Evolutionary conservation across 352 stramenopile genomes (phyloP).

Genomic region (Phytophthora sansomeana): DNA sequence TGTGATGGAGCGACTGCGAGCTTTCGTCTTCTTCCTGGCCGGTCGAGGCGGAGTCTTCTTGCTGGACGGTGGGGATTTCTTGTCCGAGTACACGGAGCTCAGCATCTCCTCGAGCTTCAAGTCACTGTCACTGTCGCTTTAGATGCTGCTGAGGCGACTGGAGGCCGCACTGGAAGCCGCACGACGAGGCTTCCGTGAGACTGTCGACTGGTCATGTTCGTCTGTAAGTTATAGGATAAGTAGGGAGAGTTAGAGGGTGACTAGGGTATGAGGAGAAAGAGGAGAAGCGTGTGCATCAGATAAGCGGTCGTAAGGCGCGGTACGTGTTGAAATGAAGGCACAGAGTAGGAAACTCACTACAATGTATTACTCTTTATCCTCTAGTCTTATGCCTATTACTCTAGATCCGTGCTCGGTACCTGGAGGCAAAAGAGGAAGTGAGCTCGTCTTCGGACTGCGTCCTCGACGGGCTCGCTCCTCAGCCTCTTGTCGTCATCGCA

Average conservation of each 20-base stretch:
- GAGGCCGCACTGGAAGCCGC: slow-evolving; percentile 4
- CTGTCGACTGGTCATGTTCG: slow-evolving; percentile 20
- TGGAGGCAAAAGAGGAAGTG: no score
- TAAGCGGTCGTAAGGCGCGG: neutral
- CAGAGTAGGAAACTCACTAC: no score
- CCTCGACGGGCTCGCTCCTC: no score
- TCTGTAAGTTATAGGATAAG: slow-evolving; percentile 20
- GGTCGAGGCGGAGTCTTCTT: slow-evolving; percentile 16
- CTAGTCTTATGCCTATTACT: no score
- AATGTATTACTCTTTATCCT: no score
- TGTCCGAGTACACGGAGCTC: slow-evolving; percentile 15
- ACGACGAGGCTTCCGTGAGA: slow-evolving; percentile 12
- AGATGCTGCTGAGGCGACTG: slow-evolving; percentile 23
- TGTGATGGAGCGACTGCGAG: slow-evolving; percentile 28
- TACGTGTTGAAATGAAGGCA: no score
- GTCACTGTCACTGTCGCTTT: slow-evolving; percentile 46
- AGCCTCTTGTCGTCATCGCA: no score
- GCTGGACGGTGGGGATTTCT: slow-evolving; percentile 6
- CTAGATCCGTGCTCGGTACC: no score
- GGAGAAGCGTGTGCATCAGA: neutral
- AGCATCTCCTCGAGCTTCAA: slow-evolving; percentile 43
- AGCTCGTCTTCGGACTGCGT: no score
- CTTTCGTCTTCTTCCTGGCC: slow-evolving; percentile 20
- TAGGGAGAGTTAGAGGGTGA: neutral
- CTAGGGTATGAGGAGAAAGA: slow-evolving; percentile 6